phyloP scores from a whole-genome alignment of 768 basidiomycete species.

The Butyriboletus loyo region DNA sequence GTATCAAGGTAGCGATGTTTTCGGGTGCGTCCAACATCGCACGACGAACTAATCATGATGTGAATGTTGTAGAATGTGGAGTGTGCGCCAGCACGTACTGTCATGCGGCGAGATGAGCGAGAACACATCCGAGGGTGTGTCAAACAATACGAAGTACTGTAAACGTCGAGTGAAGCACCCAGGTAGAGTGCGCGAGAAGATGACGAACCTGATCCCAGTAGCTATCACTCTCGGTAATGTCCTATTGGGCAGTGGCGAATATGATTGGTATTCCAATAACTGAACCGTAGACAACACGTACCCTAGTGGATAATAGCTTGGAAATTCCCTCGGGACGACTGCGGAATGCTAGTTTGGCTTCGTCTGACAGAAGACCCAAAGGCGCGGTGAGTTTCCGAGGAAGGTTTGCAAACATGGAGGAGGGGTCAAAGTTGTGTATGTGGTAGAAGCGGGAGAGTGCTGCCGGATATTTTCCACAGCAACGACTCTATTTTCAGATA shows the following conservation, averaged over 20 bases:
- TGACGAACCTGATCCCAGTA: slow-evolving; percentile 85
- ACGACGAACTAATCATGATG: slow-evolving; percentile 59
- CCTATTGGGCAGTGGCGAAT: slow-evolving; percentile 38
- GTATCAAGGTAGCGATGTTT: slow-evolving; percentile 81
- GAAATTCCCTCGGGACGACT: slow-evolving; percentile 78
- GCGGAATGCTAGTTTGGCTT: slow-evolving; percentile 86
- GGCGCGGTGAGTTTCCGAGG: slow-evolving; percentile 72
- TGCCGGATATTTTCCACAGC: slow-evolving; percentile 1
- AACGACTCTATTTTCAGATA: background rate
- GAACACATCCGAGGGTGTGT: slow-evolving; percentile 88
- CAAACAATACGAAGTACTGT: slow-evolving; percentile 82
- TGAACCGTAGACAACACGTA: slow-evolving; percentile 36
- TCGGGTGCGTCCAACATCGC: slow-evolving; percentile 80
- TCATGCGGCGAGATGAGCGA: slow-evolving; percentile 85
- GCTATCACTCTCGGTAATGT: slow-evolving; percentile 69
- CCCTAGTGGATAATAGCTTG: slow-evolving; percentile 69
- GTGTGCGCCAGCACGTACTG: slow-evolving; percentile 45
- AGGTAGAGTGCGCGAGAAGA: background rate
- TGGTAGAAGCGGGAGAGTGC: background rate
- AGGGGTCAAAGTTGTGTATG: background rate
- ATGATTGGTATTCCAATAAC: slow-evolving; percentile 1
- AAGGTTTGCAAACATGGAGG: slow-evolving; percentile 62
- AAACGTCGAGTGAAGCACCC: slow-evolving; percentile 1
- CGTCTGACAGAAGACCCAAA: slow-evolving; percentile 78
- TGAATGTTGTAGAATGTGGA: slow-evolving; percentile 6